phyloP scores from a whole-genome alignment of 1,284 basidiomycete species.

The Apiotrichum montevideense region DNA sequence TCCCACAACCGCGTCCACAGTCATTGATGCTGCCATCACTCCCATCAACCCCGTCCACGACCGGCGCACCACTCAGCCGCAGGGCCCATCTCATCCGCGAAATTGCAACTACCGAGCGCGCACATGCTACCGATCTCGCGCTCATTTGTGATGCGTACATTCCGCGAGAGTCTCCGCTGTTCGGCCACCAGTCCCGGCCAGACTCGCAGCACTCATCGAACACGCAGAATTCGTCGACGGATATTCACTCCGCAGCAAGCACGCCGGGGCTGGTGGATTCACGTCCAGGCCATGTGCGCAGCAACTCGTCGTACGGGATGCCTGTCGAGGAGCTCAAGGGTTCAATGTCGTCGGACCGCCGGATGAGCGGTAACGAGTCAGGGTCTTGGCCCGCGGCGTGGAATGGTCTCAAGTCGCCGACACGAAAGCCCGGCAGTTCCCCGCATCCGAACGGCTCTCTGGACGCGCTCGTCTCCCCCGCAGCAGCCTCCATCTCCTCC shows the following conservation, averaged over 20 bases:
- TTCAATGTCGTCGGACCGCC: not conserved
- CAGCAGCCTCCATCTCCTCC: not conserved
- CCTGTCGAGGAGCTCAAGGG: slow-evolving; percentile 4
- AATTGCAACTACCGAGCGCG: slow-evolving; percentile 72
- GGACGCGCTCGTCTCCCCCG: slow-evolving; percentile 1
- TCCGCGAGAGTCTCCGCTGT: slow-evolving; percentile 7
- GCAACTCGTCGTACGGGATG: slow-evolving; percentile 12
- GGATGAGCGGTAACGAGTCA: slow-evolving; percentile 12
- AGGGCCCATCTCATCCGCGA: slow-evolving; percentile 78
- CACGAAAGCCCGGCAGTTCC: slow-evolving; percentile 4
- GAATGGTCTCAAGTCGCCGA: slow-evolving; percentile 12
- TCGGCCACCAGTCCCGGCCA: slow-evolving; percentile 20
- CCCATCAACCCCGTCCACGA: slow-evolving; percentile 9
- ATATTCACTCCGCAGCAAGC: slow-evolving; percentile 6
- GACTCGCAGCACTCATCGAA: slow-evolving; percentile 22
- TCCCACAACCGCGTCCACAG: slow-evolving; percentile 3
- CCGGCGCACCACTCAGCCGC: slow-evolving; percentile 52
- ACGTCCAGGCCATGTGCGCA: slow-evolving; percentile 4
- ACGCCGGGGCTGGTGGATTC: slow-evolving; percentile 3
- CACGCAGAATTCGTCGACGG: not conserved
- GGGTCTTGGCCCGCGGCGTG: slow-evolving; percentile 2
- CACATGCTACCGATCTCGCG: slow-evolving; percentile 80
- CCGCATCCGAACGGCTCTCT: slow-evolving; percentile 1
- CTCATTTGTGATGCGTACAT: slow-evolving; percentile 79
- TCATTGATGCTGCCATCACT: slow-evolving; percentile 11